Evolutionary conservation across 305 asterid genomes (phyloP).

Genomic region (Solanum chacoense): DNA sequence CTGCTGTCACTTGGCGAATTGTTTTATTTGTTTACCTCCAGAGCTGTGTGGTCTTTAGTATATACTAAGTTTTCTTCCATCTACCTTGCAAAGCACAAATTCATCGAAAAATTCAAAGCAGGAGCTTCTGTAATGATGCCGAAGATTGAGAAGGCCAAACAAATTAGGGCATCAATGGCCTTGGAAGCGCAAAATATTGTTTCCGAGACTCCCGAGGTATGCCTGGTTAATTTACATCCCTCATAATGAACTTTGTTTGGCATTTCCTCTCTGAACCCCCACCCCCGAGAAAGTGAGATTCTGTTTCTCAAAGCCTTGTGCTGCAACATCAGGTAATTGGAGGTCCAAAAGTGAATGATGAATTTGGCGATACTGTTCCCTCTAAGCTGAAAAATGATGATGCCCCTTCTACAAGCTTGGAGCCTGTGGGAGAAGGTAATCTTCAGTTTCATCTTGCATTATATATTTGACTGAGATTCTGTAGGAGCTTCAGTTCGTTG

Average conservation of each 20-base stretch:
- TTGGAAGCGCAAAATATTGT: conserved; percentile 41
- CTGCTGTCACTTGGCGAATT: conserved; percentile 1
- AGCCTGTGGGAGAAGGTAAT: conserved; percentile 5
- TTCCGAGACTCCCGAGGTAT: conserved; percentile 56
- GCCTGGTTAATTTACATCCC: not conserved
- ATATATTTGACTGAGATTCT: not conserved
- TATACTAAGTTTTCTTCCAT: not conserved
- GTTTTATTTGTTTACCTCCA: conserved; percentile 6
- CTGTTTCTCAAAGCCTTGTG: not conserved
- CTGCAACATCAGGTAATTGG: conserved; percentile 25
- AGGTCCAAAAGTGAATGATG: conserved; percentile 40
- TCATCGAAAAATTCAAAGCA: conserved; percentile 84
- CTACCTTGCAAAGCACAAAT: conserved; percentile 57
- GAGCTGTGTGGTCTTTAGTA: not conserved
- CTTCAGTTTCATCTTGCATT: conserved; percentile 1
- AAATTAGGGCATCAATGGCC: conserved; percentile 57
- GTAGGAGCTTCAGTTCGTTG: not conserved
- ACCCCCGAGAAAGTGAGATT: not conserved
- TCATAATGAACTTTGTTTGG: not conserved
- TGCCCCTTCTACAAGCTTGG: conserved; percentile 16
- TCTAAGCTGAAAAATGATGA: conserved; percentile 48
- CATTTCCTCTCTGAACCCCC: not conserved
- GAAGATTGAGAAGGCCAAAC: conserved; percentile 87
- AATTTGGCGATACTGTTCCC: conserved; percentile 63
- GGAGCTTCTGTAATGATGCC: conserved; percentile 87